Percentiles rank a stretch among this genome's conserved stretches.
Evolutionary conservation across 2,329 filamentous ascomycete genomes (phyloP).

Genomic region (Hypoxylon sp.): DNA sequence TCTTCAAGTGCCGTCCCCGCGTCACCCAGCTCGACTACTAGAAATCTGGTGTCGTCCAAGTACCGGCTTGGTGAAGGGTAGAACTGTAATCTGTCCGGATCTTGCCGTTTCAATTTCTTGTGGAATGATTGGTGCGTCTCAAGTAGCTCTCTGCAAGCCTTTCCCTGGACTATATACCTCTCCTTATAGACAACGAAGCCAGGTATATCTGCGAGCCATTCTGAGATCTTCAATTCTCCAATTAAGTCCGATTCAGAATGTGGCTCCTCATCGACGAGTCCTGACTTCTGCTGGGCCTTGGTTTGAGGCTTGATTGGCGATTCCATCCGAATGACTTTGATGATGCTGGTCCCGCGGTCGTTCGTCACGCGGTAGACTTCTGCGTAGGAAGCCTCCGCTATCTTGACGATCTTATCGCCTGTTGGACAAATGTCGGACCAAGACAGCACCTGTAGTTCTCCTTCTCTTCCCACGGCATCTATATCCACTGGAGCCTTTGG

Average conservation of each 20-base stretch:
- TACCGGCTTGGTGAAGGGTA: conserved; percentile 75
- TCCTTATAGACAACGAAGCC: conserved; percentile 78
- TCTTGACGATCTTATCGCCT: conserved; percentile 70
- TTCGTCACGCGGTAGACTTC: conserved; percentile 76
- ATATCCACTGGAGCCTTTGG: conserved; percentile 30
- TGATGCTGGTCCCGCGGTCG: conserved; percentile 72
- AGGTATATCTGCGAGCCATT: conserved; percentile 74
- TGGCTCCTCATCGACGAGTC: conserved; percentile 72
- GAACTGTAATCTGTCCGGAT: conserved; percentile 70
- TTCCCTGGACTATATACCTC: conserved; percentile 71
- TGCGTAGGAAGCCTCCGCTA: conserved; percentile 76
- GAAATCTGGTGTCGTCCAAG: conserved; percentile 69
- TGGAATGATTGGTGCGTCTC: conserved; percentile 74
- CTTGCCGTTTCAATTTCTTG: conserved; percentile 66
- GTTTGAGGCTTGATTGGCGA: conserved; percentile 72
- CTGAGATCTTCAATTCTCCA: conserved; percentile 74
- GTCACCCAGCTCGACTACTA: conserved; percentile 75
- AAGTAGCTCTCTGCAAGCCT: conserved; percentile 66
- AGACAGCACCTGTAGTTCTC: conserved; percentile 61
- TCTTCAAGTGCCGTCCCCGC: conserved; percentile 73
- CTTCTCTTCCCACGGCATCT: conserved; percentile 36
- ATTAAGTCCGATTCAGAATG: conserved; percentile 68
- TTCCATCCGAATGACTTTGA: conserved; percentile 73
- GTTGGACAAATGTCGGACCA: conserved; percentile 72
- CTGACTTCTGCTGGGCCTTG: conserved; percentile 67